Conservation (phyloP, 179 eudicot genomes). For the Camellia oleifera region DNA sequence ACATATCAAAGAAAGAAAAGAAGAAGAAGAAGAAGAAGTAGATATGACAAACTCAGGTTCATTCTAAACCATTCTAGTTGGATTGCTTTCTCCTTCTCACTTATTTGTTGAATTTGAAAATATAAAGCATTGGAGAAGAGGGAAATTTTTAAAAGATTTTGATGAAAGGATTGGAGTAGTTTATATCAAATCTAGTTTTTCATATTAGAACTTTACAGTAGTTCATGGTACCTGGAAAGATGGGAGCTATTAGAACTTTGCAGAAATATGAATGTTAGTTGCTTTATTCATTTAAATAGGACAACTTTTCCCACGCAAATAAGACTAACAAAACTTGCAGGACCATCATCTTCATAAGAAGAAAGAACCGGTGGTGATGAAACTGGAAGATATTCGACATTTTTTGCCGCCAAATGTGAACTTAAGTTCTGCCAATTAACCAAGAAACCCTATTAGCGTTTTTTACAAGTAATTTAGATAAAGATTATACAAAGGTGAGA, state of each 20-base stretch:
- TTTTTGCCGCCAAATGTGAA: conserved; percentile 43
- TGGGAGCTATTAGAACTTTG: conserved; percentile 11
- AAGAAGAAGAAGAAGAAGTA: too few relatives aligned
- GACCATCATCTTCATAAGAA: conserved; percentile 37
- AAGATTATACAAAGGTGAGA: background rate
- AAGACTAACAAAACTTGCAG: conserved; percentile 27
- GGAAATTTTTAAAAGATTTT: too few relatives aligned
- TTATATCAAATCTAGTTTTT: too few relatives aligned
- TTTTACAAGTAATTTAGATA: background rate
- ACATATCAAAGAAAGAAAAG: too few relatives aligned
- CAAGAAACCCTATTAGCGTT: conserved; percentile 1
- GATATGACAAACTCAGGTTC: too few relatives aligned
- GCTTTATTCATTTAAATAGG: background rate
- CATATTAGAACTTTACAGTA: too few relatives aligned
- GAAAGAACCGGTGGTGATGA: conserved; percentile 81
- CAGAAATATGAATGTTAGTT: background rate
- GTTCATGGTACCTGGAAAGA: conserved; percentile 32
- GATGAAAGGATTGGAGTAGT: too few relatives aligned
- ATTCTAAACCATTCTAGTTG: too few relatives aligned
- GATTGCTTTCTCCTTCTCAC: too few relatives aligned
- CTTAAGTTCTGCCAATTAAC: conserved; percentile 47
- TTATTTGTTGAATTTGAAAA: too few relatives aligned
- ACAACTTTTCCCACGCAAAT: background rate
- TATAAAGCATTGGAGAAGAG: too few relatives aligned
- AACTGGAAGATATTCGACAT: conserved; percentile 48